Percentiles rank a stretch among this genome's conserved stretches.
Evolutionary conservation across 495 filamentous ascomycete genomes (phyloP).

Genomic region (Astrothelium subdiscretum): DNA sequence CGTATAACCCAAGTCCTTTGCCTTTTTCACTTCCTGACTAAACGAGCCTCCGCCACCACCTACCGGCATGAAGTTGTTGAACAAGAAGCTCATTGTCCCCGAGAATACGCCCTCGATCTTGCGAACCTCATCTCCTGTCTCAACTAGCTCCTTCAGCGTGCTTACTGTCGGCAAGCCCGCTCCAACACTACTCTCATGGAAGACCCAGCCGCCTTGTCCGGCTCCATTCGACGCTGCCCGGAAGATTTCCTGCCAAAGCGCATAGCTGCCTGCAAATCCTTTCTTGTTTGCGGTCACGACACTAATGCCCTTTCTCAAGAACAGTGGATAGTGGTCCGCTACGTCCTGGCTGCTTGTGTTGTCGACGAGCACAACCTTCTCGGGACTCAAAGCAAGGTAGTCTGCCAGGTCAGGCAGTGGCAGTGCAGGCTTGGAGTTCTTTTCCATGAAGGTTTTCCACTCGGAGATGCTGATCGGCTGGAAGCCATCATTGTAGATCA

Average conservation of each 20-base stretch:
- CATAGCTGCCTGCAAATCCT: constrained; percentile 67
- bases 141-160: constrained; percentile 76
- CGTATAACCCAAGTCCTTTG: constrained; percentile 90
- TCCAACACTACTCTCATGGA: constrained; percentile 88
- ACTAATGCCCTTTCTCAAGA: constrained; percentile 67
- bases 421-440: constrained; percentile 46
- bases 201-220: constrained; percentile 56
- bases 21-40: constrained; percentile 77
- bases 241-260: constrained; percentile 77
- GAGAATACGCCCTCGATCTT: constrained; percentile 95
- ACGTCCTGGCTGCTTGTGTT: constrained; percentile 81
- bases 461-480: constrained; percentile 23
- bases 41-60: constrained; percentile 48
- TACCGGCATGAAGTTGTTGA: constrained; percentile 71
- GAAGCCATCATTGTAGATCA: constrained; percentile 53
- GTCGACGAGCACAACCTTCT: constrained; percentile 71
- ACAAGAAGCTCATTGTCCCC: constrained; percentile 90
- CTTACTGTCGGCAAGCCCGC: constrained; percentile 86
- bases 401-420: constrained; percentile 54
- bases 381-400: constrained; percentile 59
- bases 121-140: constrained; percentile 76
- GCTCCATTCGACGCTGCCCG: constrained; percentile 35
- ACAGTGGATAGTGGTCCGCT: constrained; percentile 64
- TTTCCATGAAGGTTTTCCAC: constrained; percentile 32
- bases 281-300: constrained; percentile 98